Conservation (phyloP, 2,329 filamentous ascomycete genomes). For the Trichoderma atrobrunneum region DNA sequence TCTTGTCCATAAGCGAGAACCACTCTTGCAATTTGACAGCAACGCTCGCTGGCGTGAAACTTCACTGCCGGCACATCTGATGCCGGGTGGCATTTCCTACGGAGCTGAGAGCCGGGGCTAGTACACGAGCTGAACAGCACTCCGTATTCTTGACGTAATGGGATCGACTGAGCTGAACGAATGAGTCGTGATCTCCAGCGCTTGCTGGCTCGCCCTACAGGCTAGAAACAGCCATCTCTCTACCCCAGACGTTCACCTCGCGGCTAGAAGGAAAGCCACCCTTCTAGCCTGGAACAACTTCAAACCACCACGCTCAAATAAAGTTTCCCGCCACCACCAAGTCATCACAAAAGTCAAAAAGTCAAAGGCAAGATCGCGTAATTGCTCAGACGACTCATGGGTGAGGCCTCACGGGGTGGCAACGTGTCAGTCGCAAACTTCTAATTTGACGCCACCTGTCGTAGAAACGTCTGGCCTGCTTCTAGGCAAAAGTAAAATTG, state of each 20-base stretch:
- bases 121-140: neutral
- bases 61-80: no score
- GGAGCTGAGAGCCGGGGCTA: no score
- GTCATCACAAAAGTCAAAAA: neutral
- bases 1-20: no score
- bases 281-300: neutral
- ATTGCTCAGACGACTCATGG: neutral
- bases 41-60: no score
- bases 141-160: neutral
- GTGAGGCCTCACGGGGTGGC: neutral
- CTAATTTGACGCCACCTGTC: neutral
- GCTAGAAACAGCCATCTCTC: neutral
- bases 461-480: slow-evolving; percentile 1
- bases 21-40: no score
- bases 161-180: neutral
- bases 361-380: neutral
- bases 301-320: neutral
- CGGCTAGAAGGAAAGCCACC: neutral
- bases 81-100: no score
- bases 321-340: neutral
- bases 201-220: neutral
- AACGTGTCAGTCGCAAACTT: neutral
- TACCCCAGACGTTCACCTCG: neutral
- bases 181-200: neutral
- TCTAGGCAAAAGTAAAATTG: neutral